A percentile compares a stretch with the other conserved stretches of the same genome.
Evolutionary conservation across 140 eudicot genomes (phyloP).

Genomic region (Anethum foeniculum): DNA sequence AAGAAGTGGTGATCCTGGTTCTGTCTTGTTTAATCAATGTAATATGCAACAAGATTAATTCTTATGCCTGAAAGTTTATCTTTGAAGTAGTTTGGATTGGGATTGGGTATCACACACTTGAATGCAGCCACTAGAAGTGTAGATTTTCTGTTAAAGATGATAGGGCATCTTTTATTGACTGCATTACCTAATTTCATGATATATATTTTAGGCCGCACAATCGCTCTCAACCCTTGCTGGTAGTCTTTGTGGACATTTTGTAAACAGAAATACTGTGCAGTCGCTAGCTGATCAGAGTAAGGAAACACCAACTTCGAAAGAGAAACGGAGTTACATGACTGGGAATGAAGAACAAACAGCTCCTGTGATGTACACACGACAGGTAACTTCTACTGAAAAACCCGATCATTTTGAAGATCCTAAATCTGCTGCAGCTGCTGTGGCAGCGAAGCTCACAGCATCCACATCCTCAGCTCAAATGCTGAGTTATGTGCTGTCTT

Average conservation of each 20-base stretch:
- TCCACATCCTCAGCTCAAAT: conserved; percentile 86
- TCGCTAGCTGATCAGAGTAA: conserved; percentile 12
- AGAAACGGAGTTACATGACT: conserved; percentile 26
- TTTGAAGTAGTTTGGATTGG: not conserved
- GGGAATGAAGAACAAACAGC: conserved; percentile 41
- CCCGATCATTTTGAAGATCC: conserved; percentile 33
- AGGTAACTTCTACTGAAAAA: conserved; percentile 35
- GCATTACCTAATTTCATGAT: conserved; percentile 20
- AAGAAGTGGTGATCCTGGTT: not conserved
- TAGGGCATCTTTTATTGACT: not conserved
- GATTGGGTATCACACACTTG: not conserved
- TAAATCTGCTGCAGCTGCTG: conserved; percentile 85
- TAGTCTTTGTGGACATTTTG: conserved; percentile 39
- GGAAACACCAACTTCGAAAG: conserved; percentile 26
- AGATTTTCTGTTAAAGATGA: not conserved
- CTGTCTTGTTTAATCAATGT: not conserved
- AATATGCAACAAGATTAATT: not conserved
- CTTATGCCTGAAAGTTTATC: not conserved
- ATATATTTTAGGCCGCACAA: conserved; percentile 62
- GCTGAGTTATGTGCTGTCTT: conserved; percentile 81
- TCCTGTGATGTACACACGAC: conserved; percentile 59
- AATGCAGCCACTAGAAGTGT: not conserved
- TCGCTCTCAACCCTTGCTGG: conserved; percentile 55
- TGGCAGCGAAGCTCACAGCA: conserved; percentile 92
- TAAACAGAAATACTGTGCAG: conserved; percentile 11